Conservation (phyloP, 805 yeast species). For the Wickerhamomyces kurtzmanii region DNA sequence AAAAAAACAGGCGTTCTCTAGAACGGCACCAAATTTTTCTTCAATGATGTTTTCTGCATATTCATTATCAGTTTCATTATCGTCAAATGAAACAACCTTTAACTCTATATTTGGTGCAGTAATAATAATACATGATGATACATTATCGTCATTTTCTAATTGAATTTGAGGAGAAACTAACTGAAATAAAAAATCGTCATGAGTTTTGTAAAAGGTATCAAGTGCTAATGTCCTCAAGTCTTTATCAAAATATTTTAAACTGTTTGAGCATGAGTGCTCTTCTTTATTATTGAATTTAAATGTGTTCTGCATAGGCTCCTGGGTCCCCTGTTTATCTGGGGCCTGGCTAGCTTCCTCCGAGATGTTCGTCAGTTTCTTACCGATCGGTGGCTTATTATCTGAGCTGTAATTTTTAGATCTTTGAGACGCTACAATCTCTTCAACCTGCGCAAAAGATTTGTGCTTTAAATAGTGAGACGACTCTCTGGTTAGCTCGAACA, state of each 20-base stretch:
- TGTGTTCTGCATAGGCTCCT: background rate
- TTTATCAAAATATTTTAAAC: conserved; percentile 37
- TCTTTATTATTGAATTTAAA: too few relatives aligned
- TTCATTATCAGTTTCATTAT: conserved; percentile 29
- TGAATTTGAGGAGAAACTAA: conserved; percentile 82
- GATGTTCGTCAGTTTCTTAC: too few relatives aligned
- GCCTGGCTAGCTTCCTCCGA: too few relatives aligned
- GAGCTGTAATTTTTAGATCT: conserved; percentile 9
- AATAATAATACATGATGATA: conserved; percentile 54
- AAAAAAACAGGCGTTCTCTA: conserved; percentile 64
- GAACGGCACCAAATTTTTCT: conserved; percentile 57
- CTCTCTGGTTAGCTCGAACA: conserved; percentile 34
- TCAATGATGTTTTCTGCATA: conserved; percentile 41
- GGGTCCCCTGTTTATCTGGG: conserved; percentile 1
- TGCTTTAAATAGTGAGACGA: conserved; percentile 32
- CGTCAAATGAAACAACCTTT: conserved; percentile 56
- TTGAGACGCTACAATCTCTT: conserved; percentile 34
- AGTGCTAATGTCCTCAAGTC: conserved; percentile 33
- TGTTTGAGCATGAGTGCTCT: too few relatives aligned
- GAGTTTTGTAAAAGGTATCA: conserved; percentile 24
- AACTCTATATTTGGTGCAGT: conserved; percentile 65
- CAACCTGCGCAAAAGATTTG: conserved; percentile 38
- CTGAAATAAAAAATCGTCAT: conserved; percentile 53
- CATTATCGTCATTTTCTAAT: conserved; percentile 38
- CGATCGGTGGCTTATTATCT: too few relatives aligned